Evolutionary conservation across 2,329 filamentous ascomycete species (phyloP), one percentile per base, ranked within the genome.

Genomic region (Colletotrichum australisinense): DNA sequence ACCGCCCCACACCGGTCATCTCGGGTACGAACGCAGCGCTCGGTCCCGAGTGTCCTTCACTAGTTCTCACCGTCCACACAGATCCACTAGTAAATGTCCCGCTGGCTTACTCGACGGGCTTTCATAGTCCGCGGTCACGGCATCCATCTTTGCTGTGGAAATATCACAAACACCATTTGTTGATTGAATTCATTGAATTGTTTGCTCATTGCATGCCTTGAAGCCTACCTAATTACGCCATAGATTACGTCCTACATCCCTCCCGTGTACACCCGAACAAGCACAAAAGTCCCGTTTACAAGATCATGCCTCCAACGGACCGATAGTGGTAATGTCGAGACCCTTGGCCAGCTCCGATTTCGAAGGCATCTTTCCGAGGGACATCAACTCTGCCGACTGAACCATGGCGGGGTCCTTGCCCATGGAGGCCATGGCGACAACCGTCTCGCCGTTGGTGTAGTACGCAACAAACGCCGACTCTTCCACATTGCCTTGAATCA

Each of bases 381-480:
- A 88, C 94, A 98, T 97, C 84, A 98, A 84, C 86, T 97, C 94
- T 1, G 94, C 93, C 64, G 89, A 89, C 84, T 98, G 94, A 1
- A 85, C 84, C 93, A 98, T 95, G 69, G 94, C 90, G 0, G 97
- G 97, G 81, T 99, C 97, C 84, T 91, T 92, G 76, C 93, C 92
- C 95, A 98, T 98, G 72, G 91, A 96, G 0, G 95, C 95, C 78
- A 98, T 93, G 0, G 97, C 97, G 14, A 98, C 94, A 1, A 98
- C 92, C 0, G 91, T 93, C 65, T 98, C 94, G 2, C 93, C 95
- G 81, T 94, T 93, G 67, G 91, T 92, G 81, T 98, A 99, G 84
- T 94, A 99, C 0, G 95, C 96, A 6, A 93, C 92, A 80, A 98
- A 99, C 80, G 95, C 95, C 73, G 90, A 90, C 79, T 95, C 91